Evolutionary conservation across 495 filamentous ascomycete species (phyloP), one percentile per base, ranked within the genome.

Genomic region (Talaromyces wortmannii): DNA sequence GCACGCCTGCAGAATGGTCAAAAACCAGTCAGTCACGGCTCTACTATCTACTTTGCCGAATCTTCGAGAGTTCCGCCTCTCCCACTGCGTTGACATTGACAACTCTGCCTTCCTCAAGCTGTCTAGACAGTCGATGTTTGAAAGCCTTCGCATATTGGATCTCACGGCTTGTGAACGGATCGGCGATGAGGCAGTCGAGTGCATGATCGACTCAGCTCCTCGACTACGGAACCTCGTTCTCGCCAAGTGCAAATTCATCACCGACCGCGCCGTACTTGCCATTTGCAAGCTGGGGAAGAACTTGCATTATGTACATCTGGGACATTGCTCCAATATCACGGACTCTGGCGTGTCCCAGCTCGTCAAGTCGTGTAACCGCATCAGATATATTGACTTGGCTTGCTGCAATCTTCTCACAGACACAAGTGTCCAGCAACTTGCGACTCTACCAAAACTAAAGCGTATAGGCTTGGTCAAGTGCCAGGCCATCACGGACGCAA

Each of bases 401-500:
- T 97, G 95, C 74, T 99, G 95, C 69, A 79, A 78, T n/a, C 83
- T 86, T 57, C 77, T 99, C 50, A 97, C 95, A 0, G 94, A 99
- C 61, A 70, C 71, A 2, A 96, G 90, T 47, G 86, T 99, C n/a
- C 84, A 79, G 52, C 85, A 88, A 57, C 77, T 99, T 23, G 92
- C 95, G 2, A 82, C 77, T 8, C 77, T 99, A 29, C 95, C 95
- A 8, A 99, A 97, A 69, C 73, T 99, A 23, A 87, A 94, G 67
- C 78, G 95, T 31, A 95, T 99, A 46, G 95, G 95, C 0, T 70
- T 99, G 49, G 95, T 99, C 15, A 99, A 99, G 67, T 99, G 95
- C 60, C 79, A 82, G 36, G 78, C 76, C 47, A 96, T 99, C 58
- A 96, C 95, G 2, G 89, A 99, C 59, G 76, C 77, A 11, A 95